phyloP scores from a whole-genome alignment of 805 yeast genomes.

The Ogataea zsoltii region DNA sequence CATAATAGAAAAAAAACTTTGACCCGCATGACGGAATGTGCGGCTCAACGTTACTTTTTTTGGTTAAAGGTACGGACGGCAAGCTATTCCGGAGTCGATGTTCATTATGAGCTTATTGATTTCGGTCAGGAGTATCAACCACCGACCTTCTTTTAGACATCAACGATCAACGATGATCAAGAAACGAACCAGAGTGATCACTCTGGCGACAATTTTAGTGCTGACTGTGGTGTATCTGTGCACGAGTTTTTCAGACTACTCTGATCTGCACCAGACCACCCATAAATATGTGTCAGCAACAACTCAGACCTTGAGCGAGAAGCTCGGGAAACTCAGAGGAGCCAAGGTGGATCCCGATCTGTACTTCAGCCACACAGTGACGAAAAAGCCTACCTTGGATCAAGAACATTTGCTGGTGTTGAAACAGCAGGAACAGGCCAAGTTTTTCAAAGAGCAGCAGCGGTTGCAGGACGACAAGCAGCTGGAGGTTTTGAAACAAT shows the following conservation, averaged over 20 bases:
- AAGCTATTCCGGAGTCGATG: too few relatives aligned
- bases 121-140: too few relatives aligned
- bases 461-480: conserved; percentile 12
- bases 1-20: too few relatives aligned
- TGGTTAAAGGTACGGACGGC: too few relatives aligned
- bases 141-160: too few relatives aligned
- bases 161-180: neutral
- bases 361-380: neutral
- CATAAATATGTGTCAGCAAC: conserved; percentile 4
- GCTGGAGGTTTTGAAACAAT: conserved; percentile 2
- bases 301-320: conserved; percentile 1
- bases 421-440: conserved; percentile 4
- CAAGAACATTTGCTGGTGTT: conserved; percentile 4
- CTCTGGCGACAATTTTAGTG: conserved; percentile 3
- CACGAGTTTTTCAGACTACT: neutral
- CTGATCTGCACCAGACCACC: conserved; percentile 4
- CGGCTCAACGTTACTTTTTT: too few relatives aligned
- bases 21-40: too few relatives aligned
- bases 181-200: conserved; percentile 6
- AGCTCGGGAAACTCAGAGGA: conserved; percentile 2
- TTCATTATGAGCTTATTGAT: too few relatives aligned
- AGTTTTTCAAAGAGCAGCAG: conserved; percentile 13
- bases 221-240: conserved; percentile 2
- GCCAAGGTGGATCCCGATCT: neutral
- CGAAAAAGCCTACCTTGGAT: conserved; percentile 3